phyloP scores from a whole-genome alignment of 345 rosid genomes.

The Gossypium stocksii region DNA sequence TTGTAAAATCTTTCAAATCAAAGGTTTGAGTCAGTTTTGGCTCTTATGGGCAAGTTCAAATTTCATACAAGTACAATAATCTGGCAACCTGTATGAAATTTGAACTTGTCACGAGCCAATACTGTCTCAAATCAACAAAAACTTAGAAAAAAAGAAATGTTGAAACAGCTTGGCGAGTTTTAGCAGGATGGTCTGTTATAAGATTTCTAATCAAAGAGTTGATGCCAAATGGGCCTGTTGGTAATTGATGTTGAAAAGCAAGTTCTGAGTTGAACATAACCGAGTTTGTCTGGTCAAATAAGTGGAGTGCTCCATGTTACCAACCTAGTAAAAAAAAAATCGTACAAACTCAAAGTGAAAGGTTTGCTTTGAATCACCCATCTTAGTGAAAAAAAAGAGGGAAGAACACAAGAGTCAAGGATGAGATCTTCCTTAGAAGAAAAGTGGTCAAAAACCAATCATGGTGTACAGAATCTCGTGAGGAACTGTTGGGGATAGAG shows the following conservation, averaged over 20 bases:
- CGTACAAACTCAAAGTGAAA: constrained; percentile 14
- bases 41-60: background rate
- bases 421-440: constrained; percentile 33
- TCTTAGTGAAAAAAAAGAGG: constrained; percentile 18
- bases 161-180: background rate
- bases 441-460: constrained; percentile 85
- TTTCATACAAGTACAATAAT: background rate
- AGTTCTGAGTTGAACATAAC: background rate
- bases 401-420: constrained; percentile 33
- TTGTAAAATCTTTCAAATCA: background rate
- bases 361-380: constrained; percentile 21
- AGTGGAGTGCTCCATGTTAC: background rate
- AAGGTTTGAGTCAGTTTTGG: background rate
- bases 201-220: background rate
- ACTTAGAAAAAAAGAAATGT: background rate
- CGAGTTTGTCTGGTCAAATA: background rate
- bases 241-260: background rate
- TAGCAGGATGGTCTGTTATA: background rate
- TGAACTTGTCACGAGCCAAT: constrained; percentile 6
- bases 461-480: constrained; percentile 64
- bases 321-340: background rate
- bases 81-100: background rate
- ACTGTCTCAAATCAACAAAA: background rate
- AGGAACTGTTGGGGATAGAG: constrained; percentile 50
- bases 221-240: background rate